phyloP scores from a whole-genome alignment of 768 basidiomycete genomes.

The Suillus weaverae region DNA sequence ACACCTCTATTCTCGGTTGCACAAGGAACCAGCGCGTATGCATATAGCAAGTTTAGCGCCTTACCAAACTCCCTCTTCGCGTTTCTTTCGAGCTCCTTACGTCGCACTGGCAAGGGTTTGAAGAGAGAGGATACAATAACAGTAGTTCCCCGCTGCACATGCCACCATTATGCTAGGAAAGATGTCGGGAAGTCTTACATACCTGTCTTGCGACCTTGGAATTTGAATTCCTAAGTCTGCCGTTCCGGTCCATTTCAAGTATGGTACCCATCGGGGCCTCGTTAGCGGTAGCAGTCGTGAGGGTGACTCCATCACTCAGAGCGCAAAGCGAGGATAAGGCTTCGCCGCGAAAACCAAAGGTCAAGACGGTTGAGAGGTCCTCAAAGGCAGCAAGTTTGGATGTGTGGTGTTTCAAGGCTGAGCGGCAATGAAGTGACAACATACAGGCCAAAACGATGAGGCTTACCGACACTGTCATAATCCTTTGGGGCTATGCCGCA shows the following conservation, averaged over 20 bases:
- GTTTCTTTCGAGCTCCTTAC: constrained; percentile 89
- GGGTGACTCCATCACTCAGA: constrained; percentile 62
- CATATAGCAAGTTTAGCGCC: constrained; percentile 75
- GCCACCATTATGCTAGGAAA: not conserved
- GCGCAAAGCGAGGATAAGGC: constrained; percentile 93
- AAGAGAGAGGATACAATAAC: constrained; percentile 73
- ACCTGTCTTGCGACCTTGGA: constrained; percentile 80
- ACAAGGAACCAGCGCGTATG: constrained; percentile 89
- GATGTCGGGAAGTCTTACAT: constrained; percentile 18
- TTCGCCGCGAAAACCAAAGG: constrained; percentile 96
- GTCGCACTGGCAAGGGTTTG: constrained; percentile 79
- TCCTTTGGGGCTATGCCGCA: constrained; percentile 78
- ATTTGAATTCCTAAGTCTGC: constrained; percentile 51
- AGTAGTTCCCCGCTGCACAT: constrained; percentile 82
- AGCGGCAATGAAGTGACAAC: not conserved
- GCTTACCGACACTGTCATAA: constrained; percentile 75
- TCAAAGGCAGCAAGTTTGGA: constrained; percentile 82
- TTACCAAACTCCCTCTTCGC: constrained; percentile 88
- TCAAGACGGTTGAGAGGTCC: constrained; percentile 69
- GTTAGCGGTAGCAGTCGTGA: constrained; percentile 71
- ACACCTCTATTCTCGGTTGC: constrained; percentile 56
- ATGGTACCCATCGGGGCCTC: constrained; percentile 78
- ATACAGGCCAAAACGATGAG: not conserved
- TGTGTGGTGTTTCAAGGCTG: constrained; percentile 90
- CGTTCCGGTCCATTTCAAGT: constrained; percentile 70